These are phyloP conservation scores for Pyrus bretschneideri DNA, from an alignment of 306 rosid genomes.

Conservation along the genomic window DNA sequence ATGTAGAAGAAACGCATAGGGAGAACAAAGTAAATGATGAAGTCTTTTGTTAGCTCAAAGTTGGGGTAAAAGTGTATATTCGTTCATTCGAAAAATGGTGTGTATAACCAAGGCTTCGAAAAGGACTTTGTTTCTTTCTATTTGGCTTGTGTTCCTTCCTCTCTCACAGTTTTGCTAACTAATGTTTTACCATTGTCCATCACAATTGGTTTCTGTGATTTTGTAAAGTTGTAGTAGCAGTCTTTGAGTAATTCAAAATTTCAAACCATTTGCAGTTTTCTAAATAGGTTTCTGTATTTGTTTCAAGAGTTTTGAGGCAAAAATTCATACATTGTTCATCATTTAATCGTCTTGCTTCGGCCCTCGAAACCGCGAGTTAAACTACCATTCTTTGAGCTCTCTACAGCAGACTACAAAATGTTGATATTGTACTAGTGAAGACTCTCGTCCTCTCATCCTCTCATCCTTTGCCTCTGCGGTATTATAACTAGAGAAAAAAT, in stretches of 20 bases:
- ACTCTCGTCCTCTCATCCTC: background rate
- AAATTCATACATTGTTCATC: background rate
- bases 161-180: constrained; percentile 46
- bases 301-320: background rate
- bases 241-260: constrained; percentile 1
- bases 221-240: constrained; percentile 30
- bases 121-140: constrained; percentile 11
- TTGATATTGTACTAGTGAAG: background rate
- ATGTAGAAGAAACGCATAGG: constrained; percentile 13
- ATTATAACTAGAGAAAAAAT: background rate
- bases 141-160: constrained; percentile 11
- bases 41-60: constrained; percentile 19
- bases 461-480: background rate
- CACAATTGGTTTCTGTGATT: constrained; percentile 19
- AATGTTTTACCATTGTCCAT: constrained; percentile 23
- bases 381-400: background rate
- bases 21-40: constrained; percentile 12
- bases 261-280: constrained; percentile 1
- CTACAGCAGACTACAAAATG: background rate
- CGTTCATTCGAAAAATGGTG: constrained; percentile 5
- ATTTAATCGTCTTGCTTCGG: background rate
- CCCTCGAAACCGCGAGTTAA: background rate
- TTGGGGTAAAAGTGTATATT: constrained; percentile 16
- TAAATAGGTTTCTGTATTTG: background rate
- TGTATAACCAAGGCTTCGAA: constrained; percentile 22